These are phyloP conservation scores for Cymbidium sinense DNA, from an alignment of 106 monocot genomes.

Conservation along the genomic window DNA sequence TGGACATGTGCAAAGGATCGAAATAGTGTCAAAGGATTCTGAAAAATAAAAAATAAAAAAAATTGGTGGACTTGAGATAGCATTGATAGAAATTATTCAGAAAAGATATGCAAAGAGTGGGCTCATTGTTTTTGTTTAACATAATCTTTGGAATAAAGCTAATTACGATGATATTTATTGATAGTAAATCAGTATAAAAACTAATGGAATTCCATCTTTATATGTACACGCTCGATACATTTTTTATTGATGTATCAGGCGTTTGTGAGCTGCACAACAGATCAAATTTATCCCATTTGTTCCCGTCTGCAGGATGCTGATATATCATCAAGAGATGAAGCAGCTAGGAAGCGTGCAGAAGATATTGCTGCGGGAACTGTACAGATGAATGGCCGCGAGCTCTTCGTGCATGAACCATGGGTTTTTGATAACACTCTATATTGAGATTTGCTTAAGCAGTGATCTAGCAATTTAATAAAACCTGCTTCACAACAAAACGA, in stretches of 20 bases:
- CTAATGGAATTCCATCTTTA: not conserved
- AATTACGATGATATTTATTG: not conserved
- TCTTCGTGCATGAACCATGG: conserved; percentile 81
- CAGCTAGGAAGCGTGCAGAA: conserved; percentile 62
- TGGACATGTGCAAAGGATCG: not conserved
- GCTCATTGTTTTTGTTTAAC: not conserved
- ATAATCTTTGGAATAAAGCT: too few species aligned
- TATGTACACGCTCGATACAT: not conserved
- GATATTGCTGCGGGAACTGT: conserved; percentile 59
- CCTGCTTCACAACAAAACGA: too few species aligned
- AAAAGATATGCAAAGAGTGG: not conserved
- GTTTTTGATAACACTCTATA: conserved; percentile 77
- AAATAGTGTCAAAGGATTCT: not conserved
- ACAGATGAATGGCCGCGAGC: conserved; percentile 90
- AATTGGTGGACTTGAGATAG: not conserved
- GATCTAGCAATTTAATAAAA: not conserved
- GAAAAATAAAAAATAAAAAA: too few species aligned
- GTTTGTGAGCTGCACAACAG: not conserved
- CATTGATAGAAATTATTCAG: not conserved
- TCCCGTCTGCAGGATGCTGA: conserved; percentile 50
- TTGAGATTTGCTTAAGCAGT: conserved; percentile 11
- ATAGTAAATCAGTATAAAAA: not conserved
- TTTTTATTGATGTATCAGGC: too few species aligned
- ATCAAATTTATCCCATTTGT: not conserved
- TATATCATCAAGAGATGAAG: conserved; percentile 49